phyloP scores from a whole-genome alignment of 352 stramenopile genomes.

The Globisporangium irregulare region DNA sequence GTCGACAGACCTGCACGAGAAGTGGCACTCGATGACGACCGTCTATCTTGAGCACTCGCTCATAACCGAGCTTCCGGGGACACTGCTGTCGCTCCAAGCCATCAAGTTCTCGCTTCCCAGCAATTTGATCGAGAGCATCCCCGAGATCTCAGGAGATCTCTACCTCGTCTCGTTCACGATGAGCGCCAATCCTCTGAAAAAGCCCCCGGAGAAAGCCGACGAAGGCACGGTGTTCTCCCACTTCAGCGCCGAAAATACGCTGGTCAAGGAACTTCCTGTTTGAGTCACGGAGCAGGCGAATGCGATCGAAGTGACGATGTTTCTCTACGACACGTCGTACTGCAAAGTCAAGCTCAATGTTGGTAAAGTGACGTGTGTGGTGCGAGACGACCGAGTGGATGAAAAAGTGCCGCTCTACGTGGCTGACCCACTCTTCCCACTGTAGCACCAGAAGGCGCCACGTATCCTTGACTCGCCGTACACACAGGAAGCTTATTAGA shows the following conservation, averaged over 20 bases:
- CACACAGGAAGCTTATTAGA: background rate
- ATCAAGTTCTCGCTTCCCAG: background rate
- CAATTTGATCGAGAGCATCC: background rate
- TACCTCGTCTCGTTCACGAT: conserved; percentile 5
- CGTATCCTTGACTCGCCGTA: too few relatives aligned
- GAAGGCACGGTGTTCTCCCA: background rate
- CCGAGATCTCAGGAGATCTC: background rate
- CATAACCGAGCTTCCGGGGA: conserved; percentile 9
- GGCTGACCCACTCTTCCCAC: background rate
- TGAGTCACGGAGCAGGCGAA: conserved; percentile 8
- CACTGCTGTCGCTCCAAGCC: background rate
- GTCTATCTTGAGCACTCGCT: conserved; percentile 23
- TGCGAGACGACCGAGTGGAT: background rate
- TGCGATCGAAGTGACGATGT: background rate
- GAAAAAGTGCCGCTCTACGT: background rate
- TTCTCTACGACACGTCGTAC: background rate
- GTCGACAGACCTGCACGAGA: conserved; percentile 12
- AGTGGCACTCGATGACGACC: conserved; percentile 19
- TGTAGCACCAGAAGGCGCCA: background rate
- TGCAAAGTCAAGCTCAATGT: background rate
- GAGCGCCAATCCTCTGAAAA: background rate
- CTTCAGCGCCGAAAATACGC: background rate
- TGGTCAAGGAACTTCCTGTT: background rate
- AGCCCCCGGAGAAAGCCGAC: background rate
- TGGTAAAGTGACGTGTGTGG: background rate